Percentiles rank a stretch among this genome's conserved stretches.
These are phyloP conservation scores for Mortierella sp. DNA, from an alignment of 371 early-diverging fungal genomes.

Conservation along the genomic window DNA sequence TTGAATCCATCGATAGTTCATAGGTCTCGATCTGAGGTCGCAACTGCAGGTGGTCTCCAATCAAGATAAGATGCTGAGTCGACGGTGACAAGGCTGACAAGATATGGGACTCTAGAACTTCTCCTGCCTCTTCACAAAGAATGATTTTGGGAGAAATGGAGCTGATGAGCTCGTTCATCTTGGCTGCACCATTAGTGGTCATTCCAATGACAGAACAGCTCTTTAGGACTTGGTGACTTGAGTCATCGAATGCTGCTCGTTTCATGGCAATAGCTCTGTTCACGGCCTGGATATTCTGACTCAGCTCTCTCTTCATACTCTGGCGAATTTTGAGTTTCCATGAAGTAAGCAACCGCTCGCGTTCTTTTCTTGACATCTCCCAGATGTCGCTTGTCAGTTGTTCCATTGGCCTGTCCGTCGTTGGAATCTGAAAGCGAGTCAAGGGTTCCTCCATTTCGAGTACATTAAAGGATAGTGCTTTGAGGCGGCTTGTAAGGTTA, in stretches of 20 bases:
- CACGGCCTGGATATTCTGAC: constrained; percentile 5
- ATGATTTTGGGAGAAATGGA: constrained; percentile 58
- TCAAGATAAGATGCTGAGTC: constrained; percentile 70
- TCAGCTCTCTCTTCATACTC: constrained; percentile 5
- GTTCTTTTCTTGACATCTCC: constrained; percentile 43
- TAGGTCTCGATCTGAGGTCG: constrained; percentile 55
- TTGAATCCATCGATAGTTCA: constrained; percentile 20
- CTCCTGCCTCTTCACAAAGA: constrained; percentile 77
- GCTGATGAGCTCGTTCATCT: constrained; percentile 54
- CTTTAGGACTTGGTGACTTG: neutral
- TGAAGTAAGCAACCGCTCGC: constrained; percentile 20
- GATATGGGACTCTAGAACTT: constrained; percentile 76
- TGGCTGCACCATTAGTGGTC: constrained; percentile 57
- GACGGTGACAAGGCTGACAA: constrained; percentile 58
- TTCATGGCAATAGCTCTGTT: too few species aligned
- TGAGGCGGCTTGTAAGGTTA: too few species aligned
- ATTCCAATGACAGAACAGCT: constrained; percentile 47
- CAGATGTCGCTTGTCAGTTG: constrained; percentile 36
- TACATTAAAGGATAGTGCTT: too few species aligned
- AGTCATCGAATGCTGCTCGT: neutral
- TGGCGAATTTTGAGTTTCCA: constrained; percentile 37
- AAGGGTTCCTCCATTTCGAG: too few species aligned
- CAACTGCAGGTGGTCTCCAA: constrained; percentile 75
- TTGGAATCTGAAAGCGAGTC: constrained; percentile 13
- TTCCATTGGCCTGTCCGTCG: constrained; percentile 32